Evolutionary conservation across 108 stramenopile genomes (phyloP).

Genomic region (Mediolabrus comicus): DNA sequence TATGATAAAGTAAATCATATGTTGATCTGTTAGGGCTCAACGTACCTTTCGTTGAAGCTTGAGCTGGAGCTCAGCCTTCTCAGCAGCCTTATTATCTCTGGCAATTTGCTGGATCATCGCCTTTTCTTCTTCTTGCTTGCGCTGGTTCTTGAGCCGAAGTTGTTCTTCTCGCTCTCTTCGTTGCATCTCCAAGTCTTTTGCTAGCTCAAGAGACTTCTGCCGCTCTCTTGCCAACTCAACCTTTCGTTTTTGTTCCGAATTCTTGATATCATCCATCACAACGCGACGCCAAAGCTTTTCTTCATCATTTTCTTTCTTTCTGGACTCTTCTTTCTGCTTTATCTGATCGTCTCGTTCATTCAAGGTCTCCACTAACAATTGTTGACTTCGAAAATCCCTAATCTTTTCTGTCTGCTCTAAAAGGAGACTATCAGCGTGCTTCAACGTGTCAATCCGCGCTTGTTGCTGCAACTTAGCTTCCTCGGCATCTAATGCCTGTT

Average conservation of each 20-base stretch:
- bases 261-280: constrained; percentile 30
- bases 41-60: constrained; percentile 24
- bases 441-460: constrained; percentile 48
- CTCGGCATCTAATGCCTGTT: constrained; percentile 34
- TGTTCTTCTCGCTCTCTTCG: constrained; percentile 28
- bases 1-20: too few relatives aligned
- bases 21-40: too few relatives aligned
- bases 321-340: constrained; percentile 17
- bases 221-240: constrained; percentile 16
- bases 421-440: constrained; percentile 54
- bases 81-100: constrained; percentile 31
- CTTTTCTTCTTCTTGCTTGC: constrained; percentile 36
- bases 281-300: constrained; percentile 41
- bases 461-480: constrained; percentile 55
- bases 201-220: constrained; percentile 10
- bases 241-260: constrained; percentile 28
- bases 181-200: constrained; percentile 39
- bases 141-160: constrained; percentile 9
- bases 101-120: constrained; percentile 41
- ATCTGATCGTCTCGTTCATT: constrained; percentile 44
- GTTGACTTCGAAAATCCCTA: constrained; percentile 59
- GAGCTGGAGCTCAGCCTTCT: constrained; percentile 25
- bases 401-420: constrained; percentile 76
- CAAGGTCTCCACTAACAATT: constrained; percentile 62
- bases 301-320: constrained; percentile 8